Evolutionary conservation across 2,329 filamentous ascomycete genomes (phyloP).

Genomic region (Nemania sp.): DNA sequence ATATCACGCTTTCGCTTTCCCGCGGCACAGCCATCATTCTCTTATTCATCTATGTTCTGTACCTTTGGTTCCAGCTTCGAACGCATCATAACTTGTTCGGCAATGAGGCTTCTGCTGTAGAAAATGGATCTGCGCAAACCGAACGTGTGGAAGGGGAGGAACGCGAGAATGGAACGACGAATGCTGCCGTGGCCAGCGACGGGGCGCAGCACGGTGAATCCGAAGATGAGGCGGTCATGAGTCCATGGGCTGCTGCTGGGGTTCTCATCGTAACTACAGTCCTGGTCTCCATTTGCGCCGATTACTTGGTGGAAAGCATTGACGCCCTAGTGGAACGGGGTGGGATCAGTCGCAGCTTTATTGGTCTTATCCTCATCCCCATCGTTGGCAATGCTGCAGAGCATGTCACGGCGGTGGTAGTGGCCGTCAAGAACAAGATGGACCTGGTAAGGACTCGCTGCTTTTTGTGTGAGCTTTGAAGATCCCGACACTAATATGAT

Average conservation of each 20-base stretch:
- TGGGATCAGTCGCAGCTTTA: slow-evolving; percentile 78
- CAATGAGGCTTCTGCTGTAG: slow-evolving; percentile 41
- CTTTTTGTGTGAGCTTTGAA: neutral
- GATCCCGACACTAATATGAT: slow-evolving; percentile 7
- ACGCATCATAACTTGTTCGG: slow-evolving; percentile 77
- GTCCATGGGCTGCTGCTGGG: slow-evolving; percentile 64
- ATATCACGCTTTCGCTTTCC: slow-evolving; percentile 72
- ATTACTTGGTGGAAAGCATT: slow-evolving; percentile 78
- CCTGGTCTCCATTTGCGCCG: slow-evolving; percentile 73
- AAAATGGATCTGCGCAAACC: slow-evolving; percentile 23
- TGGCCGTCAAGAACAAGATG: slow-evolving; percentile 79
- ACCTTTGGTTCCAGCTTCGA: slow-evolving; percentile 76
- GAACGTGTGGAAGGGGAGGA: slow-evolving; percentile 13
- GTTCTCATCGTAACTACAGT: slow-evolving; percentile 73
- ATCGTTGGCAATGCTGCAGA: slow-evolving; percentile 82
- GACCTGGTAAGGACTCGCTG: slow-evolving; percentile 49
- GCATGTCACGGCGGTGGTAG: slow-evolving; percentile 80
- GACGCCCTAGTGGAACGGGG: slow-evolving; percentile 71
- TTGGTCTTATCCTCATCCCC: slow-evolving; percentile 77
- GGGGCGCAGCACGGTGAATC: slow-evolving; percentile 49
- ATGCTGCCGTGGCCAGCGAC: slow-evolving; percentile 43
- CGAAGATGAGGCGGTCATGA: slow-evolving; percentile 52
- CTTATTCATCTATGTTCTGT: slow-evolving; percentile 74
- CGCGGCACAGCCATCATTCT: slow-evolving; percentile 78
- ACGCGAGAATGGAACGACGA: neutral